Evolutionary conservation across 441 rosid species (phyloP).

Genomic region (Croton laevigatus): DNA sequence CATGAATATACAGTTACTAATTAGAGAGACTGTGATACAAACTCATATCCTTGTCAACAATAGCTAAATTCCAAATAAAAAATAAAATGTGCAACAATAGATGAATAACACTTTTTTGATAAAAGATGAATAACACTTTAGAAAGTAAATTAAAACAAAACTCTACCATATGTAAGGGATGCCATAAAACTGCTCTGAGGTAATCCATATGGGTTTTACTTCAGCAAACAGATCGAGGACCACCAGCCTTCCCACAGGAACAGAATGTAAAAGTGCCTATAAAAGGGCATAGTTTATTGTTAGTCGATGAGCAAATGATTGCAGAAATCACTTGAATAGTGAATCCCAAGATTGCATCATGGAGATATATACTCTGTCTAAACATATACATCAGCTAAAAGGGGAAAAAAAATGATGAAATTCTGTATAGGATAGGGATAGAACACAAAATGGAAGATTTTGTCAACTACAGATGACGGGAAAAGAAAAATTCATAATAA

Average conservation of each 20-base stretch:
- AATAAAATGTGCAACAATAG: too few species aligned
- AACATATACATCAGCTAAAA: neutral
- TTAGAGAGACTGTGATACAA: too few species aligned
- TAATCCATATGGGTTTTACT: slow-evolving; percentile 63
- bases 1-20: too few species aligned
- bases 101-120: neutral
- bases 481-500: neutral
- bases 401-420: neutral
- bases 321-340: neutral
- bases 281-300: slow-evolving; percentile 16
- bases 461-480: neutral
- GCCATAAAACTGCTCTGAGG: slow-evolving; percentile 63
- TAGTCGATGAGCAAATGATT: slow-evolving; percentile 9
- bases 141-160: slow-evolving; percentile 6
- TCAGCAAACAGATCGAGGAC: slow-evolving; percentile 74
- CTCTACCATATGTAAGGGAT: slow-evolving; percentile 72
- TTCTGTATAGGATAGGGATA: neutral
- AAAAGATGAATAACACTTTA: neutral
- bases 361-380: neutral
- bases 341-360: slow-evolving; percentile 1
- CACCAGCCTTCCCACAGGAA: slow-evolving; percentile 60
- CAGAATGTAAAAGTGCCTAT: slow-evolving; percentile 70
- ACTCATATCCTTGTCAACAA: too few species aligned
- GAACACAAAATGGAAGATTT: neutral
- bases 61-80: neutral